phyloP scores from a whole-genome alignment of 2,329 filamentous ascomycete species.

The Pyricularia pennisetigena region DNA sequence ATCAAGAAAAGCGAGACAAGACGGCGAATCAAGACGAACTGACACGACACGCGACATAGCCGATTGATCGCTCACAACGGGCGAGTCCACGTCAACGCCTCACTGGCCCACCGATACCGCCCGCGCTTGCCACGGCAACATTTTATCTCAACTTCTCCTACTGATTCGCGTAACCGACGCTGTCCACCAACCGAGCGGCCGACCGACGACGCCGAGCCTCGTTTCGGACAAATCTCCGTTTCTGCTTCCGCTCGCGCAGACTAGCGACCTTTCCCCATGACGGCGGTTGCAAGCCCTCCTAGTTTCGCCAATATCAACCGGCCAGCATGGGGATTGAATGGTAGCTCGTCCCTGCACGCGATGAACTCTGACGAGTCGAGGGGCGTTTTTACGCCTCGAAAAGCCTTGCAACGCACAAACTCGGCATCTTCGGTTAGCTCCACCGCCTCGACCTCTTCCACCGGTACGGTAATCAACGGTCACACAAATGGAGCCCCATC shows the following conservation, averaged over 20 bases:
- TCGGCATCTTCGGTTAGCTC: conserved; percentile 82
- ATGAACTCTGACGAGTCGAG: conserved; percentile 78
- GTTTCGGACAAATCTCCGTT: neutral
- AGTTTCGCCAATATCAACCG: conserved; percentile 54
- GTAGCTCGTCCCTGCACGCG: conserved; percentile 41
- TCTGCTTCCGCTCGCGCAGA: neutral
- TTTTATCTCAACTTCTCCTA: neutral
- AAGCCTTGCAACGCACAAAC: conserved; percentile 76
- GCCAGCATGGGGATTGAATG: conserved; percentile 57
- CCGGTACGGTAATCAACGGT: conserved; percentile 49
- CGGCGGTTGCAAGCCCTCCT: conserved; percentile 56
- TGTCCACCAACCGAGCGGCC: neutral
- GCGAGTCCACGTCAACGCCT: neutral
- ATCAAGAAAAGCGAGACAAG: neutral
- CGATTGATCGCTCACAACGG: neutral
- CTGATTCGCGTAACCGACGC: neutral
- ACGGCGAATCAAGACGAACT: neutral
- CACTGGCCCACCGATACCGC: neutral
- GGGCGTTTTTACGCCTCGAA: conserved; percentile 84
- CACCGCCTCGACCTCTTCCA: conserved; percentile 47
- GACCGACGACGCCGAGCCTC: neutral
- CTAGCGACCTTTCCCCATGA: conserved; percentile 41
- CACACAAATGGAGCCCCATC: conserved; percentile 48
- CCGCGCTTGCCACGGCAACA: neutral
- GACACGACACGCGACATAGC: neutral